Conservation (phyloP, 73 alveolate species). For the Halteria grandinella region DNA sequence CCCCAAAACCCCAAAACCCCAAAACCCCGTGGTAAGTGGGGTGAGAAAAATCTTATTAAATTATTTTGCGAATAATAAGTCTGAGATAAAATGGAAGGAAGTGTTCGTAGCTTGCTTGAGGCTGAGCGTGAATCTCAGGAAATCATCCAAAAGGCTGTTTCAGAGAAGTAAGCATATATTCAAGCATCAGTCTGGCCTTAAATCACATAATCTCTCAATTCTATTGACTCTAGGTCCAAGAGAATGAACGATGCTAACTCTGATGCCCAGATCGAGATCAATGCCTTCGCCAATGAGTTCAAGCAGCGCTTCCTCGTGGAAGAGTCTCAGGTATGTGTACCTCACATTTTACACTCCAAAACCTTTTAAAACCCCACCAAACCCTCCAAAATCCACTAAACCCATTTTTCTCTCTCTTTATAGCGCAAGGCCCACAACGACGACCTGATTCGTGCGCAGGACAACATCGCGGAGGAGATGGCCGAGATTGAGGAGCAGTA, state of each 20-base stretch:
- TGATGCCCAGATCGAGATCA: constrained; percentile 7
- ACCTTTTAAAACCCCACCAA: not conserved
- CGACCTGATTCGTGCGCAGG: constrained; percentile 1
- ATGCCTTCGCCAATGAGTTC: not conserved
- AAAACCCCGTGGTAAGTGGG: no score
- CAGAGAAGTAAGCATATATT: not conserved
- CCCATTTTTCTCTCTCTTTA: not conserved
- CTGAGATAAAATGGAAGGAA: constrained; percentile 24
- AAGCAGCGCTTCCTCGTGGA: constrained; percentile 5
- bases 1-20: no score
- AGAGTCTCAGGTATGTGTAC: not conserved
- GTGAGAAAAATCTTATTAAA: no score
- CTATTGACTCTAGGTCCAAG: not conserved
- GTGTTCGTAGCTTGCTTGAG: constrained; percentile 10
- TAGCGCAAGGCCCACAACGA: not conserved
- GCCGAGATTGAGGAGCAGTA: constrained; percentile 1
- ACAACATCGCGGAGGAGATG: constrained; percentile 5
- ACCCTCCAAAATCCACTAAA: not conserved
- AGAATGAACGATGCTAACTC: constrained; percentile 11
- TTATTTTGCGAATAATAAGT: no score
- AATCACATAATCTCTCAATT: no score
- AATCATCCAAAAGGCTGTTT: constrained; percentile 1
- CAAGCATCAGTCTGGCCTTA: no score
- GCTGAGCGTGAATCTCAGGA: constrained; percentile 29
- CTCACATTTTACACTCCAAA: not conserved